These are phyloP conservation scores for Iberis amara DNA, from an alignment of 441 rosid genomes.

Conservation along the genomic window DNA sequence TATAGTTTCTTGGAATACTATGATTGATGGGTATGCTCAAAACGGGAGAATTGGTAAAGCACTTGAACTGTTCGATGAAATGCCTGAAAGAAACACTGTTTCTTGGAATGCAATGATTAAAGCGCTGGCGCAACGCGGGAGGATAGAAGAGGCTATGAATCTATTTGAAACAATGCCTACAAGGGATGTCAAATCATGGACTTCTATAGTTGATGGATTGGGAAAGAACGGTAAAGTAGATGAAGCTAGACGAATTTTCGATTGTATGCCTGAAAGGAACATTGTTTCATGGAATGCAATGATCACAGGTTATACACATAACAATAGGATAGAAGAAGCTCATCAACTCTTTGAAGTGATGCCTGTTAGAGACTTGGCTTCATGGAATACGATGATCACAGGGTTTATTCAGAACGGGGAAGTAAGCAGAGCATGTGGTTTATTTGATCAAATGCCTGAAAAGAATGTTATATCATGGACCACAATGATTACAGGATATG, in stretches of 20 bases:
- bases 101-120: constrained; percentile 55
- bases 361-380: constrained; percentile 53
- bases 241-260: constrained; percentile 50
- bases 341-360: constrained; percentile 45
- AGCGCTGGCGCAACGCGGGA: constrained; percentile 44
- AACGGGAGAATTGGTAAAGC: constrained; percentile 43
- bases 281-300: constrained; percentile 64
- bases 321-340: constrained; percentile 50
- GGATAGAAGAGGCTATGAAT: constrained; percentile 46
- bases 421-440: constrained; percentile 34
- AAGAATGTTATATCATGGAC: constrained; percentile 71
- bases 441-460: constrained; percentile 46
- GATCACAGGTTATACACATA: constrained; percentile 63
- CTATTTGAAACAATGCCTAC: constrained; percentile 47
- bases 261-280: constrained; percentile 52
- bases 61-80: constrained; percentile 42
- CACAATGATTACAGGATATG: constrained; percentile 57
- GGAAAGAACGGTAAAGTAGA: constrained; percentile 49
- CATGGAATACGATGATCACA: constrained; percentile 74
- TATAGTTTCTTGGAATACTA: constrained; percentile 62
- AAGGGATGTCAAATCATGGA: constrained; percentile 65
- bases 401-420: constrained; percentile 49
- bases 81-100: constrained; percentile 54
- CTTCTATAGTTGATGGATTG: constrained; percentile 50
- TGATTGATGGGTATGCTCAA: constrained; percentile 55